phyloP scores from a whole-genome alignment of 2,329 filamentous ascomycete genomes.

The Hypoxylon sp. region DNA sequence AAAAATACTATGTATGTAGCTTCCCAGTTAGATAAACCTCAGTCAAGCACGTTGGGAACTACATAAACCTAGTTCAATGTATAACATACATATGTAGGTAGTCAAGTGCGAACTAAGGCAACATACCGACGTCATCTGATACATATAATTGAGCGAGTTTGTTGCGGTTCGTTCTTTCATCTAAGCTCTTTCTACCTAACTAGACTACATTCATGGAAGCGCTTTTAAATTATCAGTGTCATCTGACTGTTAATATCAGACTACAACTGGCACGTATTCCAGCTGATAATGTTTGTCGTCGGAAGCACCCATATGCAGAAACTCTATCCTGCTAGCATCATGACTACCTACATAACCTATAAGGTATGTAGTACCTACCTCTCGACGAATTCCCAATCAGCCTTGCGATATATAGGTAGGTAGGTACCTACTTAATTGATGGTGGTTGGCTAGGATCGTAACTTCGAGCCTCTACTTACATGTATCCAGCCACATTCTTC shows the following conservation, averaged over 20 bases:
- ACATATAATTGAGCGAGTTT: not conserved
- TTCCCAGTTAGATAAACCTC: not conserved
- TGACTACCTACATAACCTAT: not conserved
- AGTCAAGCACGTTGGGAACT: not conserved
- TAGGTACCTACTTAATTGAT: no score
- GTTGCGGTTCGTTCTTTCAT: not conserved
- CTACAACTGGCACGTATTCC: not conserved
- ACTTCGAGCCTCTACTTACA: no score
- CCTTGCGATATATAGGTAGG: no score
- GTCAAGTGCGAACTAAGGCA: not conserved
- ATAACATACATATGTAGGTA: not conserved
- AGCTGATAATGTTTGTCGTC: not conserved
- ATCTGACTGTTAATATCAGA: not conserved
- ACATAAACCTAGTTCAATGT: not conserved
- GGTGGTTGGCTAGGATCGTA: not conserved
- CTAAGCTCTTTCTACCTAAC: not conserved
- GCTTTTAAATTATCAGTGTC: not conserved
- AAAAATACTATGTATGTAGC: not conserved
- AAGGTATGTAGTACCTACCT: not conserved
- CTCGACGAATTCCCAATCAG: not conserved
- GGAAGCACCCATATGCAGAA: not conserved
- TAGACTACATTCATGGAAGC: not conserved
- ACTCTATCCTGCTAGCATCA: not conserved
- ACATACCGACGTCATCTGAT: not conserved
- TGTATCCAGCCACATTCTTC: not conserved